A percentile compares a stretch with the other conserved stretches of the same genome.
Evolutionary conservation across 257 asterid species (phyloP).

Genomic region (Dorcoceras hygrometricum): DNA sequence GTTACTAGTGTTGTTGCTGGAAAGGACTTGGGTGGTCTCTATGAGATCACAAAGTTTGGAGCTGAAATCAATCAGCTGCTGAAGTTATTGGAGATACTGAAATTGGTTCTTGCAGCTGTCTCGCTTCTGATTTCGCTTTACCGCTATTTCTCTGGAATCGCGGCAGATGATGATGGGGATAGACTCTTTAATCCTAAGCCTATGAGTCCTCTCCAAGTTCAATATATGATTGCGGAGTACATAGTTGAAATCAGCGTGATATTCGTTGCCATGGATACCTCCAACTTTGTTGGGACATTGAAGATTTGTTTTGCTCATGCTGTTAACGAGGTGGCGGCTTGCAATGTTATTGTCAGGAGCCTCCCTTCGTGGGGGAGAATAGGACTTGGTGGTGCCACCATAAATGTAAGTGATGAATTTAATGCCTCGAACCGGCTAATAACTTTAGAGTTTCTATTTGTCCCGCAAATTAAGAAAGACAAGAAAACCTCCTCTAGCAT

Average conservation of each 20-base stretch:
- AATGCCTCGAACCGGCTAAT: not conserved
- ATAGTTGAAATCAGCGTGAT: not conserved
- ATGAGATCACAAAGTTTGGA: not conserved
- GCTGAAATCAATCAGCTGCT: not conserved
- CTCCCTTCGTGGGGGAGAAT: not conserved
- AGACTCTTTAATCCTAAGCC: not conserved
- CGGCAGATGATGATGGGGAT: not conserved
- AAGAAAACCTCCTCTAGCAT: not conserved
- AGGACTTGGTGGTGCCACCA: not conserved
- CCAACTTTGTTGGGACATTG: not conserved
- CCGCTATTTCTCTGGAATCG: conserved; percentile 1
- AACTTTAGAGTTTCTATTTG: conserved; percentile 1
- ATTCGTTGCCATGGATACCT: not conserved
- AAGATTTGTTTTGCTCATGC: not conserved
- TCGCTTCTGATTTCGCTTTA: not conserved
- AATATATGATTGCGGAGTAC: not conserved
- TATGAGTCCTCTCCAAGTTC: not conserved
- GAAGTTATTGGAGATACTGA: not conserved
- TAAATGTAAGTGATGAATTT: not conserved
- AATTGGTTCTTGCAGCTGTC: not conserved
- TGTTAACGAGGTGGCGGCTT: not conserved
- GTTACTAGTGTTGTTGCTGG: conserved; percentile 20
- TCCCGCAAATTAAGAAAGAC: not conserved
- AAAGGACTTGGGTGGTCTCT: not conserved
- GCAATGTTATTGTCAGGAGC: not conserved